phyloP scores from a whole-genome alignment of 768 basidiomycete species.

The Neoboletus magnificus region DNA sequence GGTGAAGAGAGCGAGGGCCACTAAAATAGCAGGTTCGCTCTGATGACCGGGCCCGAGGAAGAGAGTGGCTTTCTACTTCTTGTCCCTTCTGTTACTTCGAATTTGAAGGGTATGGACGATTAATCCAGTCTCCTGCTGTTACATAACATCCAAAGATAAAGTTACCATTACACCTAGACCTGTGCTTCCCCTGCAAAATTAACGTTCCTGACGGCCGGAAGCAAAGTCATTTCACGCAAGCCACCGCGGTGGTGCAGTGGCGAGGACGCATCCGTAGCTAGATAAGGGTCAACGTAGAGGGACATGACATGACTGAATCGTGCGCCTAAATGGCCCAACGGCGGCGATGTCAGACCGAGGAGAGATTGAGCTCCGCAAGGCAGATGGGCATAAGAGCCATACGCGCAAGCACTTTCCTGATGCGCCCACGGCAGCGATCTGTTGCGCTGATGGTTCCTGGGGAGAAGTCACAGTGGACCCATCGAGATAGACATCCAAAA shows the following conservation, averaged over 20 bases:
- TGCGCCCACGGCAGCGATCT: constrained; percentile 8
- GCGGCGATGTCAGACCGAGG: neutral
- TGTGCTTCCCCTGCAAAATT: constrained; percentile 15
- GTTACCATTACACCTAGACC: constrained; percentile 21
- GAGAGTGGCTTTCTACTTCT: constrained; percentile 22
- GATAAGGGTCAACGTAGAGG: neutral
- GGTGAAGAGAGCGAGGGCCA: neutral
- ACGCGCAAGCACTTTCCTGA: neutral
- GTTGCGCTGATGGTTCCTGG: constrained; percentile 22
- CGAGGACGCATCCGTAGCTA: neutral
- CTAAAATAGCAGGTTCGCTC: constrained; percentile 13
- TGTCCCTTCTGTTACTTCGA: constrained; percentile 16
- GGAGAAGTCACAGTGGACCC: constrained; percentile 8
- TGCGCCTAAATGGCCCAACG: neutral
- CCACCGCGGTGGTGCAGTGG: neutral
- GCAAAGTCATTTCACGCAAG: neutral
- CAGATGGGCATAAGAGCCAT: neutral
- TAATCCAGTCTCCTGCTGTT: constrained; percentile 12
- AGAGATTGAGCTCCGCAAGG: neutral
- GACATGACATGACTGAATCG: neutral
- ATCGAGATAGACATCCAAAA: constrained; percentile 21
- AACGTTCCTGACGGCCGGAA: constrained; percentile 11
- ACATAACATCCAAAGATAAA: constrained; percentile 26
- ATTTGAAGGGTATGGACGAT: constrained; percentile 5
- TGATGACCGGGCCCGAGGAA: constrained; percentile 13